Evolutionary conservation across 768 basidiomycete genomes (phyloP).

Genomic region (Gelatoporia subvermispora): DNA sequence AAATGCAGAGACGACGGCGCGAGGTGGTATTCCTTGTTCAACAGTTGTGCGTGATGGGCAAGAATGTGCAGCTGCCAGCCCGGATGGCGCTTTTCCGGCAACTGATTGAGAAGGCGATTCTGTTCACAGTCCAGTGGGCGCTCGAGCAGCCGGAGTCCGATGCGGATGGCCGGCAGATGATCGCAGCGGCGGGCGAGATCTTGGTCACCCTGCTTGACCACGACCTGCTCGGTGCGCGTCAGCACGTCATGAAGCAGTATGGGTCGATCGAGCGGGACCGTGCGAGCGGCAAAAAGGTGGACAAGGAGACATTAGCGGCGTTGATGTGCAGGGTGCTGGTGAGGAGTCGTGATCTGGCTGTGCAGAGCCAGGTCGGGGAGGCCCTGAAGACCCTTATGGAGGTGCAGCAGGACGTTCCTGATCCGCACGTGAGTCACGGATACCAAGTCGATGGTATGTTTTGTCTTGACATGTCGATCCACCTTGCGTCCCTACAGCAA

Average conservation of each 20-base stretch:
- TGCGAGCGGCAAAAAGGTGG: slow-evolving; percentile 49
- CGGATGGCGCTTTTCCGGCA: slow-evolving; percentile 83
- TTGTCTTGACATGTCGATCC: background rate
- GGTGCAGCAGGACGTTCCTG: slow-evolving; percentile 27
- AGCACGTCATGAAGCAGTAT: slow-evolving; percentile 80
- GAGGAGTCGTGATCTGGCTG: slow-evolving; percentile 75
- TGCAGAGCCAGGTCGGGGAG: slow-evolving; percentile 90
- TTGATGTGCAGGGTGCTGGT: slow-evolving; percentile 75
- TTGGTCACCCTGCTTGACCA: slow-evolving; percentile 85
- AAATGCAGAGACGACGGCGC: slow-evolving; percentile 52
- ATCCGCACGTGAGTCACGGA: slow-evolving; percentile 12
- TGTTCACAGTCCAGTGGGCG: slow-evolving; percentile 93
- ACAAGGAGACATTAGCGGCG: slow-evolving; percentile 69
- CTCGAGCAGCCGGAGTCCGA: slow-evolving; percentile 64
- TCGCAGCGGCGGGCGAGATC: slow-evolving; percentile 83
- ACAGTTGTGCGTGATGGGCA: slow-evolving; percentile 92
- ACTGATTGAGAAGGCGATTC: slow-evolving; percentile 81
- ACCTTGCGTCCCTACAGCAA: slow-evolving; percentile 16
- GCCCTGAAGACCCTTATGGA: slow-evolving; percentile 81
- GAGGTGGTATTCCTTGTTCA: slow-evolving; percentile 87
- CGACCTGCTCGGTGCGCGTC: slow-evolving; percentile 81
- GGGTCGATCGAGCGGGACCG: slow-evolving; percentile 65
- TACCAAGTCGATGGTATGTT: background rate
- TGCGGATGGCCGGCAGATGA: slow-evolving; percentile 45
- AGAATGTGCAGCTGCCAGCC: slow-evolving; percentile 88